phyloP scores from a whole-genome alignment of 768 basidiomycete genomes.

The Phanerochaete sordida region DNA sequence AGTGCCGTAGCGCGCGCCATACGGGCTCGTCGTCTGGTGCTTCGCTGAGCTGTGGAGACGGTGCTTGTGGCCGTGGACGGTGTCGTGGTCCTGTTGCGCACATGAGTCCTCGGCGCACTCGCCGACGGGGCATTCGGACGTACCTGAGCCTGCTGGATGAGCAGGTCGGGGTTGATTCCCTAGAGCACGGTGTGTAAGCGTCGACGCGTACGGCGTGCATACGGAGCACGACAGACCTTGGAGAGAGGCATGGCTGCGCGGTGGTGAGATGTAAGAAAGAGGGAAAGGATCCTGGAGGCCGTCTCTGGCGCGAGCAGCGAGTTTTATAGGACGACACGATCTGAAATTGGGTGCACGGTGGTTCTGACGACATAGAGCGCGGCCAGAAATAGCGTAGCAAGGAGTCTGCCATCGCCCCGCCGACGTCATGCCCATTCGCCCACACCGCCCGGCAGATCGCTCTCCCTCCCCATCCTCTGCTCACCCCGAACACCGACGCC shows the following conservation, averaged over 20 bases:
- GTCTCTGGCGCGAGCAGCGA: neutral
- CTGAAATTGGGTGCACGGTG: neutral
- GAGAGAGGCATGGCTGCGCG: constrained; percentile 53
- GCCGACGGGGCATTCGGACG: neutral
- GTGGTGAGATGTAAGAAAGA: constrained; percentile 8
- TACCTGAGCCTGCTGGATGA: constrained; percentile 58
- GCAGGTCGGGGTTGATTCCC: constrained; percentile 66
- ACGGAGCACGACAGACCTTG: constrained; percentile 36
- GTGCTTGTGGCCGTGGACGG: constrained; percentile 15
- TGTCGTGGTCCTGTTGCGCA: neutral
- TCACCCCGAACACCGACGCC: neutral
- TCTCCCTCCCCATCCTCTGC: neutral
- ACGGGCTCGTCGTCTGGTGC: constrained; percentile 38
- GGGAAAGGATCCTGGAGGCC: neutral
- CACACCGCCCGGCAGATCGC: neutral
- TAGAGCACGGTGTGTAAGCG: constrained; percentile 22
- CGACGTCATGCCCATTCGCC: neutral
- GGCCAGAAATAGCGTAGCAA: neutral
- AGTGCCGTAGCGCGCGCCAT: constrained; percentile 66
- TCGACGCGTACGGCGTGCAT: neutral
- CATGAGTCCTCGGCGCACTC: neutral
- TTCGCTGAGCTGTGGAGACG: constrained; percentile 35
- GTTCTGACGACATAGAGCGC: constrained; percentile 1
- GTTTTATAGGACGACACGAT: neutral
- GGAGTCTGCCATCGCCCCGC: neutral